Evolutionary conservation across 345 rosid species (phyloP), one percentile per base, ranked within the genome.

Genomic region (Gossypium anomalum): DNA sequence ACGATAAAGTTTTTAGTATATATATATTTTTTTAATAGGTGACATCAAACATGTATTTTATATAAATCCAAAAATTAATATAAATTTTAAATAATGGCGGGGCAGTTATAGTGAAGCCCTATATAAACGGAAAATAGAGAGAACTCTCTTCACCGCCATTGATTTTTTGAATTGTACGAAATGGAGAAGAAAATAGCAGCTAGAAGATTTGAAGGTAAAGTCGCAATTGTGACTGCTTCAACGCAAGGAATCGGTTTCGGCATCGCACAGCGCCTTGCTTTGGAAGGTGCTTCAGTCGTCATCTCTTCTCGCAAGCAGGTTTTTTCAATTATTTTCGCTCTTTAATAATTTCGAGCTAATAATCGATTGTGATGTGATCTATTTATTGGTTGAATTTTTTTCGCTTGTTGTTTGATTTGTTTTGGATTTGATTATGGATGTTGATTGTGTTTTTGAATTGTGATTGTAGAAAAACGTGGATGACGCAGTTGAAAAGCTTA

Each of bases 191-290:
- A 56, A 20, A 23, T 56, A 56, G 60, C 27, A 56, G 60, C 60
- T n/a, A 56, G 25, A 56, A 56, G 98, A 71, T 86, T 92, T 49
- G 87, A 83, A 63, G 94, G 97, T 16, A 92, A 93, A 78, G 98
- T 92, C 0, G 97, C 94, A 45, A 86, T 94, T 27, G 97, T 94
- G 71, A 91, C 96, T 1, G 99, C 97, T 61, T 94, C 99, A 1
- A 92, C 99, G 41, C 96, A 95, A 79, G 99, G 99, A 7, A 95
- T 93, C 77, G 99, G 99, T 71, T 85, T 87, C 75, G 80, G 85
- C 75, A 91, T 94, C 69, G 90, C 93, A 0, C 85, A 85, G 80
- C 93, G 96, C 16, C 88, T 95, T 25, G 98, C 92, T 71, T 79
- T 82, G 25, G 99, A 93, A 83, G 95, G 95, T 48, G 92, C 92